Evolutionary conservation across 306 rosid species (phyloP), one percentile per base, ranked within the genome.

Genomic region (Medicago truncatula): DNA sequence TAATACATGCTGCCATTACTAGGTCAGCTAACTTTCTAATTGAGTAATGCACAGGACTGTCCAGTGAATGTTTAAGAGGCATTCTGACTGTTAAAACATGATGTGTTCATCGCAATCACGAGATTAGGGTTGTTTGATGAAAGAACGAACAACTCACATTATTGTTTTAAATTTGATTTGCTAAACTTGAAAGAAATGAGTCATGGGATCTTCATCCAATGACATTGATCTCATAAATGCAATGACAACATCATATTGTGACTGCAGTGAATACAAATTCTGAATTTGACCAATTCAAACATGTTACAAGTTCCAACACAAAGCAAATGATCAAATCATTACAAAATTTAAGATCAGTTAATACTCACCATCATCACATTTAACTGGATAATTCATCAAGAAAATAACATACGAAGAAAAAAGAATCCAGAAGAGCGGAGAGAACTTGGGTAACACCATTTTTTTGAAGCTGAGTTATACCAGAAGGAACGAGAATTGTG

Each of bases 361-460:
- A 16, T n/a, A 78, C 78, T 86, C 65, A 90, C 96, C 86, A n/a
- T 67, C 16, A 18, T 81, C 89, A 70, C 93, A 82, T 68, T 74
- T 83, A 53, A 80, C 91, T 2, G 82, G 86, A 73, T 43, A 77
- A 50, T 70, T 88, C 34, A 81, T 67, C 15, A 88, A 61, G 67
- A 91, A 75, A 83, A 85, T 36, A 21, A 25, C 25, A 71, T 52
- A 8, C 70, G 82, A 82, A 66, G 82, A 85, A 77, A 87, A 54
- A 76, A 87, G 76, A 40, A 88, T 40, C 16, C 80, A 79, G 28
- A 74, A 59, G 68, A 80, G 69, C 40, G 78, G 70, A 81, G 77
- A 84, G 60, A 61, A 58, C 47, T 67, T 69, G n/a, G 79, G 38
- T 20, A 81, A 66, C 61, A 88, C 87, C 73, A 63, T 63, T 61